Base-by-base conservation (phyloP, 140 eudicot species). In the Ambrosia hybrid region DNA sequence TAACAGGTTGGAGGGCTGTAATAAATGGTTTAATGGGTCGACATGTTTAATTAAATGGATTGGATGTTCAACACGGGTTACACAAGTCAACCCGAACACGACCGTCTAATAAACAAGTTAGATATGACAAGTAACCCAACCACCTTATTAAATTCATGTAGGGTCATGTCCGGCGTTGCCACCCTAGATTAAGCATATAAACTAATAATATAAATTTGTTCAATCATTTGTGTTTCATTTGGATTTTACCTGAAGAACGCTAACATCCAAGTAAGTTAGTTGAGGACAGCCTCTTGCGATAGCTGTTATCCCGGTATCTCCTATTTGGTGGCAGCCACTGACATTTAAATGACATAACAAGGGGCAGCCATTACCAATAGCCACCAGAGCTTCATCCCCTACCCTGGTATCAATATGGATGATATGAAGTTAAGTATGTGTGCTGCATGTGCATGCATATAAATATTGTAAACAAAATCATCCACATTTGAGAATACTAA, bases 311-410 rank as follows among this genome's bases (percentile, higher is more conserved):
- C 98, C 98, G 16, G 86, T 77, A 82, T 92, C 96, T 52, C 92
- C 91, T 59, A 92, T 85, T 74, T 83, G 90, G 73, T 89, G 85
- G 86, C 98, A 92, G 71, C 98, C 98, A 70, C 96, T 85, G 9
- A 92, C 95, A 74, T 92, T 92, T 76, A 92, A 57, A 71, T 85
- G 89, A 1, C 76, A 85, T 63, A 92, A 86, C 38, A 46, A 71
- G 62, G 92, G 82, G 78, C 95, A 89, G 65, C 98, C 96, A 15
- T 80, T 74, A 39, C 98, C 92, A 46, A 92, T 75, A 61, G 98
- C 87, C 65, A 89, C 66, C 67, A 92, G 73, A 46, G 95, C 95
- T 51, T 85, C 95, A 67, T 92, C 95, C 70, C 95, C 95, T 61
- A 92, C 91, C 83, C 98, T 92, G 95, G 21, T 49, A 17, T 58